These are phyloP conservation scores for Saccharum hybrid DNA, from an alignment of 202 grass and related monocot species.

Conservation along the genomic window DNA sequence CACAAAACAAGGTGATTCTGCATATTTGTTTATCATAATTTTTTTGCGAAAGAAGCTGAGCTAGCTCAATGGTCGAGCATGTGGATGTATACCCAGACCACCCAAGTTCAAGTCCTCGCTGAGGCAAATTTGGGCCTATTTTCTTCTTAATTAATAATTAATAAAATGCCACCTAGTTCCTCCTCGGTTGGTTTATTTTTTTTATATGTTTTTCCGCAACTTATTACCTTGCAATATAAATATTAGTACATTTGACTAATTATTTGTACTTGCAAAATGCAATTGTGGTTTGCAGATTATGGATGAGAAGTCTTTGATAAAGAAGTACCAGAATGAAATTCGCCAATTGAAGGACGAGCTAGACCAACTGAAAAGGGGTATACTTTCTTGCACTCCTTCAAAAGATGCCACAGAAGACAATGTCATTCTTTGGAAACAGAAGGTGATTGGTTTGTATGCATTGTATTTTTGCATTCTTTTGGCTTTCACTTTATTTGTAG, in stretches of 20 bases:
- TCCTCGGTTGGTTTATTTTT: too few species aligned
- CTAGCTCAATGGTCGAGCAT: too few species aligned
- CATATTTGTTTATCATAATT: conserved; percentile 39
- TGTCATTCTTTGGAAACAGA: conserved; percentile 70
- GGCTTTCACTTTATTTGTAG: conserved; percentile 14
- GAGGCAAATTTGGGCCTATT: too few species aligned
- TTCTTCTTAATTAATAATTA: too few species aligned
- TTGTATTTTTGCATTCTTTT: conserved; percentile 9
- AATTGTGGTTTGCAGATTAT: conserved; percentile 61
- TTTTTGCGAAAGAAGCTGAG: background rate
- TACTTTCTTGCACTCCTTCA: conserved; percentile 57
- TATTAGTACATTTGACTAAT: conserved; percentile 22
- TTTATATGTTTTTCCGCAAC: background rate
- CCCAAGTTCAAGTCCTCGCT: too few species aligned
- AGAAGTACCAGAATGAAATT: conserved; percentile 94
- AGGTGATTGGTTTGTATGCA: conserved; percentile 51
- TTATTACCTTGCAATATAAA: conserved; percentile 22
- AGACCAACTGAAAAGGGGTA: conserved; percentile 75
- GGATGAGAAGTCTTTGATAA: conserved; percentile 89
- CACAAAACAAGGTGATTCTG: conserved; percentile 74
- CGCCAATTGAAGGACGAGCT: conserved; percentile 74
- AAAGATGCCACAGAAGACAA: conserved; percentile 61
- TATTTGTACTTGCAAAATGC: conserved; percentile 32
- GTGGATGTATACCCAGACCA: too few species aligned
- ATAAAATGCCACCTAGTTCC: too few species aligned